phyloP scores from a whole-genome alignment of 306 rosid genomes.

The Castanea crenata region DNA sequence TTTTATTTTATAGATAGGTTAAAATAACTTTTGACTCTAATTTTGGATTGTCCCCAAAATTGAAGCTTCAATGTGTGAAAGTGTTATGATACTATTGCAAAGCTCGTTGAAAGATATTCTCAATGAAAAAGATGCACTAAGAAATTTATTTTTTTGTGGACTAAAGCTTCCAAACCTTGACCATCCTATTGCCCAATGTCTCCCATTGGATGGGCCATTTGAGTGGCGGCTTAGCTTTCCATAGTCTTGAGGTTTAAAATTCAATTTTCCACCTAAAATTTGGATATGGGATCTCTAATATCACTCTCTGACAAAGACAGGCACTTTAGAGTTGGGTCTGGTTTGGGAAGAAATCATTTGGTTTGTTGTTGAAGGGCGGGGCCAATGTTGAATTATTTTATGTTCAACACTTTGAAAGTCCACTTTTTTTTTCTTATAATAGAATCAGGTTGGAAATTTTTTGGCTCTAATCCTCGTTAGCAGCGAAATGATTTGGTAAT shows the following conservation, averaged over 20 bases:
- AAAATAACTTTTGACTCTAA: conserved; percentile 11
- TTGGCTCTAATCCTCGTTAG: not conserved
- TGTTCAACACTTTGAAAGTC: conserved; percentile 18
- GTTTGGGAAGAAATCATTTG: conserved; percentile 19
- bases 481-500: not conserved
- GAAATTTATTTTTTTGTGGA: conserved; percentile 22
- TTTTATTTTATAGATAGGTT: conserved; percentile 4
- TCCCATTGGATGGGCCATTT: conserved; percentile 26
- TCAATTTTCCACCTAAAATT: conserved; percentile 22
- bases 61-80: not conserved
- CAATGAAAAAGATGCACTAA: not conserved
- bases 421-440: not conserved
- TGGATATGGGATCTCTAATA: conserved; percentile 18
- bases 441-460: no score
- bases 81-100: not conserved
- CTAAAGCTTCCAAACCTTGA: conserved; percentile 33
- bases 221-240: conserved; percentile 34
- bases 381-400: conserved; percentile 5
- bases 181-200: conserved; percentile 23
- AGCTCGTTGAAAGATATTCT: not conserved
- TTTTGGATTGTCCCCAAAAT: not conserved
- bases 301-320: conserved; percentile 41
- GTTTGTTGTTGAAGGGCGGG: conserved; percentile 22
- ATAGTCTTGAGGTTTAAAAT: not conserved
- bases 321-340: conserved; percentile 15